phyloP scores from a whole-genome alignment of 495 filamentous ascomycete genomes.

The Cetradonia linearis region DNA sequence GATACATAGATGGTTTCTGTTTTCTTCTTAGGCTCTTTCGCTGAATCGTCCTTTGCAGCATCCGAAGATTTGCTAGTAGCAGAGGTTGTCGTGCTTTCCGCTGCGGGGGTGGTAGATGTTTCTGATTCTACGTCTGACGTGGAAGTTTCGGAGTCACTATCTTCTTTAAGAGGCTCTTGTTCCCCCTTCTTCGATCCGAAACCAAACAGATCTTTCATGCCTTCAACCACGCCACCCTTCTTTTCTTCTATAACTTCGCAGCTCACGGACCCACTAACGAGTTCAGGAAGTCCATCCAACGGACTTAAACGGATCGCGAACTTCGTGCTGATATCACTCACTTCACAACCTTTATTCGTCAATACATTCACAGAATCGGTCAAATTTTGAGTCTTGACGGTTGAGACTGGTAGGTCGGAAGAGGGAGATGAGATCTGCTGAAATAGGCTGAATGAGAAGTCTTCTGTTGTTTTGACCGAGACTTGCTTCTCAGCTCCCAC shows the following conservation, averaged over 20 bases:
- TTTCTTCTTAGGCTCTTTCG: conserved; percentile 48
- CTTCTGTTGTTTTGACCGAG: conserved; percentile 73
- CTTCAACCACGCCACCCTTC: conserved; percentile 73
- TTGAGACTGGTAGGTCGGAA: conserved; percentile 40
- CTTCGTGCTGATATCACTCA: conserved; percentile 68
- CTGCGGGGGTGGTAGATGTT: conserved; percentile 34
- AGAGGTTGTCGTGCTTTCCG: neutral
- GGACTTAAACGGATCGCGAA: conserved; percentile 61
- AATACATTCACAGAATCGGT: conserved; percentile 70
- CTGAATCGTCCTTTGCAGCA: conserved; percentile 34
- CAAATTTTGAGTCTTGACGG: conserved; percentile 67
- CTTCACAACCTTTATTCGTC: conserved; percentile 61
- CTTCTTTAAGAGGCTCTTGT: conserved; percentile 64
- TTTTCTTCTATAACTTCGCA: conserved; percentile 65
- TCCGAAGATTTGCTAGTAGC: conserved; percentile 33
- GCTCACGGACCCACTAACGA: conserved; percentile 64
- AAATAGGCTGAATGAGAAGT: conserved; percentile 73
- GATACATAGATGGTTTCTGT: conserved; percentile 60
- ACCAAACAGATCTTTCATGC: conserved; percentile 90
- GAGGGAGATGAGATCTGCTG: conserved; percentile 49
- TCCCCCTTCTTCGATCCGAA: conserved; percentile 76
- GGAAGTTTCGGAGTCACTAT: conserved; percentile 38
- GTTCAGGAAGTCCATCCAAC: conserved; percentile 73
- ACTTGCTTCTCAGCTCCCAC: conserved; percentile 76
- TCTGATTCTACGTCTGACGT: conserved; percentile 42